Evolutionary conservation across 23 red algal genomes (phyloP).

Genomic region (Gracilaria vermiculophylla): DNA sequence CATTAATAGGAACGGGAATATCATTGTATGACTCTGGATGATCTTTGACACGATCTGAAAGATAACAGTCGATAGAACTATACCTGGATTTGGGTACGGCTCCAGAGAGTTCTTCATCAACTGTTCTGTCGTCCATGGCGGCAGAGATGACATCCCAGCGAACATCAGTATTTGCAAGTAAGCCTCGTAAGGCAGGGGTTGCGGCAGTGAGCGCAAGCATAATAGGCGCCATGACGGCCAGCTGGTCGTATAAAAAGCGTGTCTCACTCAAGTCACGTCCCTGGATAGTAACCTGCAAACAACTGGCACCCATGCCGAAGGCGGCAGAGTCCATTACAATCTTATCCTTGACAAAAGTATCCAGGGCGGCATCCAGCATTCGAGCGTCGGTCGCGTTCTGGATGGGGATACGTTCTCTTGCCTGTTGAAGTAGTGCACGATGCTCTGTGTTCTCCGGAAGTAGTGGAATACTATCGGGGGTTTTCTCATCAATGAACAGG

Average conservation of each 20-base stretch:
- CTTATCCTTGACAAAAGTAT: conserved; percentile 21
- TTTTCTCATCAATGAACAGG: conserved; percentile 84
- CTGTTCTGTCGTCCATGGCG: conserved; percentile 91
- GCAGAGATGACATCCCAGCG: conserved; percentile 88
- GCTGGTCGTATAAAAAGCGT: conserved; percentile 94
- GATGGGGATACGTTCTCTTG: background rate
- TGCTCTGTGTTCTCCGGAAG: conserved; percentile 21
- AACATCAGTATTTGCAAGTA: conserved; percentile 87
- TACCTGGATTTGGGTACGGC: conserved; percentile 84
- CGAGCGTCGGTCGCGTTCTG: conserved; percentile 4
- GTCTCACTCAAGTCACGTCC: conserved; percentile 85
- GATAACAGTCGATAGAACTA: conserved; percentile 90
- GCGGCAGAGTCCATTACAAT: conserved; percentile 95
- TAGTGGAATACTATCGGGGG: conserved; percentile 47
- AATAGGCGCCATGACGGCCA: conserved; percentile 95
- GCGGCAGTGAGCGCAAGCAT: conserved; percentile 97
- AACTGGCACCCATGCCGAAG: conserved; percentile 96
- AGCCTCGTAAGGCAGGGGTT: conserved; percentile 81
- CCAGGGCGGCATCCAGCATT: conserved; percentile 32
- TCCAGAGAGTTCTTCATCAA: conserved; percentile 56
- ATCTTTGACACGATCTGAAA: conserved; percentile 61
- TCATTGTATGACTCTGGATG: conserved; percentile 91
- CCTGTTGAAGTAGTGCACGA: conserved; percentile 10
- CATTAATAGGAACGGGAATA: conserved; percentile 69
- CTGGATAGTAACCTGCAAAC: conserved; percentile 96